Base-by-base conservation (phyloP, 2,329 filamentous ascomycete species). In the Geosmithia flava region DNA sequence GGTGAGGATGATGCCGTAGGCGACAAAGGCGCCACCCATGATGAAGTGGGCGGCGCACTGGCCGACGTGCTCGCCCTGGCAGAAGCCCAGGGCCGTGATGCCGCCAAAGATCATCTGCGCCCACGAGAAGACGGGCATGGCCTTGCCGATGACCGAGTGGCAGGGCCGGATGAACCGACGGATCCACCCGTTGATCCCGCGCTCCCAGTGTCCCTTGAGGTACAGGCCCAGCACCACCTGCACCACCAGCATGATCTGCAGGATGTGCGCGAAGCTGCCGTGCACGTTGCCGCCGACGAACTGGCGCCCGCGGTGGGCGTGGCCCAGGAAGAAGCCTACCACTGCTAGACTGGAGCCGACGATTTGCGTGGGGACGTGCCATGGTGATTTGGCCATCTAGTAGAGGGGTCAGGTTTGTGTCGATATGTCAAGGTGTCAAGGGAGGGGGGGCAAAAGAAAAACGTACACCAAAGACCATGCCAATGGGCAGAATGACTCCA, bases 11-110 rank as follows among this genome's bases (percentile, higher is more conserved):
- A 96, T 85, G 27, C 87, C 93, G 59, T 98, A 98, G 29, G 78
- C 93, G 56, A 98, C 91, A 62, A 98, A 98, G 1, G 91, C 90
- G 55, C 86, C 85, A 43, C 93, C 93, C 93, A 98, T 98, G 65
- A 97, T 98, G 66, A 97, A 98, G 65, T 98, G 93, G 1, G 93
- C 93, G 42, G 87, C 69, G 66, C 93, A 98, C 65, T 98, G 93
- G 30, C 90, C 91, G 1, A 89, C 64, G 60, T 98, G 91, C 50
- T 97, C 90, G 48, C 76, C 88, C 55, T 88, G 85, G 64, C 93
- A 98, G 71, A 95, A 97, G 20, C 93, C 93, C 49, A 95, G 73
- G 3, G 86, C 76, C 0, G 91, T 91, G 59, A 98, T 96, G 40
- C 89, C 93, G 46, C 93, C 93, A 64, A 98, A 95, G 7, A 98